Evolutionary conservation across 2,329 filamentous ascomycete species (phyloP).

Genomic region (Fusarium beomiforme): DNA sequence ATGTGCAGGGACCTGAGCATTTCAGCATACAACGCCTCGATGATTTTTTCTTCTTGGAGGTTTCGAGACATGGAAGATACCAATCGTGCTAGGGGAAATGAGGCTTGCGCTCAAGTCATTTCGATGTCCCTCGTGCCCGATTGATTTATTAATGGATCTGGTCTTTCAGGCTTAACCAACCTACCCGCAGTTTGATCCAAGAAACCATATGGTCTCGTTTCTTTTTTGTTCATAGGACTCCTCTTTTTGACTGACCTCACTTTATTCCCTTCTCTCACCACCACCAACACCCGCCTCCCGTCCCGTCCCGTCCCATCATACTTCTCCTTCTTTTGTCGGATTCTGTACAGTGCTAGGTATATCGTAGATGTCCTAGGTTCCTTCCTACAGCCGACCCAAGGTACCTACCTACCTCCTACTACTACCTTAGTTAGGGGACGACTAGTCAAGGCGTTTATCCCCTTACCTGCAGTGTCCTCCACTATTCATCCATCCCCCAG

Average conservation of each 20-base stretch:
- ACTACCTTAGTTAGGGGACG: no score
- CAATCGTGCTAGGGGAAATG: background rate
- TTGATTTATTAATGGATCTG: background rate
- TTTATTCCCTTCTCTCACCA: background rate
- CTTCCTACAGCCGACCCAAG: background rate
- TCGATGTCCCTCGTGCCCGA: constrained; percentile 10
- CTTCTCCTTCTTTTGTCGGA: background rate
- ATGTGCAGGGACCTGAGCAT: constrained; percentile 14
- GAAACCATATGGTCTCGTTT: background rate
- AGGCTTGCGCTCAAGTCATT: constrained; percentile 19
- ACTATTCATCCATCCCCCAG: background rate
- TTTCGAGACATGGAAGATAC: constrained; percentile 21
- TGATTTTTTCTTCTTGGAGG: constrained; percentile 2
- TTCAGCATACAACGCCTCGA: constrained; percentile 1
- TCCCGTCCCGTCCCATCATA: background rate
- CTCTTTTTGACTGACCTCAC: background rate
- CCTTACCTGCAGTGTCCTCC: constrained; percentile 13
- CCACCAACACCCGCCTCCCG: background rate
- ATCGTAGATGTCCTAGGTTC: background rate
- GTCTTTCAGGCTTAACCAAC: background rate
- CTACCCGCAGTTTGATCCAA: background rate
- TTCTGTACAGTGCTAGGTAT: background rate
- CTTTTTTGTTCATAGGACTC: background rate
- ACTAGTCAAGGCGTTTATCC: constrained; percentile 1
- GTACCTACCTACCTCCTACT: no score